Conservation (phyloP, 2,329 filamentous ascomycete genomes). For the Fusarium sulawesiense region DNA sequence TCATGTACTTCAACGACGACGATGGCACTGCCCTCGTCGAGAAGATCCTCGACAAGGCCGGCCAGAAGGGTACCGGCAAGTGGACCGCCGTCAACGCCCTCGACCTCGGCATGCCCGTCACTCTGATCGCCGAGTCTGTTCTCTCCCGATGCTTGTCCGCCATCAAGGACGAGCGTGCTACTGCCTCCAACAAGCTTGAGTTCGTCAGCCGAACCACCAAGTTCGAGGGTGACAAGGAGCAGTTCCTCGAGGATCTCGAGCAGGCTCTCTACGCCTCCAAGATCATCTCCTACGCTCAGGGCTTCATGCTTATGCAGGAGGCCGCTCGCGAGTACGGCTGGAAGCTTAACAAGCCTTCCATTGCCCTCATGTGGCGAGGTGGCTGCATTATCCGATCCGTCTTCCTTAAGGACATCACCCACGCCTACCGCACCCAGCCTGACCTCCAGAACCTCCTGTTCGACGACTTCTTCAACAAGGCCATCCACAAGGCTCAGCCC, state of each 20-base stretch:
- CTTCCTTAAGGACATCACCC: constrained; percentile 99
- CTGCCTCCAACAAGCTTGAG: constrained; percentile 81
- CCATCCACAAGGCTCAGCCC: constrained; percentile 94
- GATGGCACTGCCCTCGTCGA: constrained; percentile 91
- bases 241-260: constrained; percentile 97
- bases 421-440: constrained; percentile 92
- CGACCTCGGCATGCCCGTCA: constrained; percentile 98
- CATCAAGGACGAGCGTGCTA: constrained; percentile 91
- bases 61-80: constrained; percentile 99
- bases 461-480: constrained; percentile 99
- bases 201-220: constrained; percentile 78
- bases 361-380: constrained; percentile 99
- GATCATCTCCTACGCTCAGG: constrained; percentile 99
- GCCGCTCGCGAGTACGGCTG: constrained; percentile 95
- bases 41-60: constrained; percentile 98
- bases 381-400: constrained; percentile 99
- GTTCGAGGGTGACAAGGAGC: constrained; percentile 90
- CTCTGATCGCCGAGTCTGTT: constrained; percentile 96
- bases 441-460: constrained; percentile 98
- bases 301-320: constrained; percentile 99
- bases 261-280: constrained; percentile 99
- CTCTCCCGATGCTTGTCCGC: constrained; percentile 93
- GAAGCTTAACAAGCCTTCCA: constrained; percentile 99
- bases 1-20: constrained; percentile 98
- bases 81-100: constrained; percentile 99